Conservation (phyloP, 2,329 filamentous ascomycete species). For the Penicillium thymicola region DNA sequence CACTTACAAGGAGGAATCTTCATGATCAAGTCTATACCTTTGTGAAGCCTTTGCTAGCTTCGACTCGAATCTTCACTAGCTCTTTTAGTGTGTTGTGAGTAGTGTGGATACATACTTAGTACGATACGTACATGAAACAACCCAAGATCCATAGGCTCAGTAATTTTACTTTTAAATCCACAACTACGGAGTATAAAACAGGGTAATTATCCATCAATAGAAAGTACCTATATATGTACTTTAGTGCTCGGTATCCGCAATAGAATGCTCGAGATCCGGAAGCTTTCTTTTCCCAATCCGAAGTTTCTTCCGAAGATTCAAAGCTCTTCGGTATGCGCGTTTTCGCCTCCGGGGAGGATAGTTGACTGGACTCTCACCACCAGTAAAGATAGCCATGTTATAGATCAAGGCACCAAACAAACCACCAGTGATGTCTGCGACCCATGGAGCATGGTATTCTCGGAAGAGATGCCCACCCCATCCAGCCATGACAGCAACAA, state of each 20-base stretch:
- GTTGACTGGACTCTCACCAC: constrained; percentile 39
- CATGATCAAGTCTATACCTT: background rate
- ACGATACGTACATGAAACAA: background rate
- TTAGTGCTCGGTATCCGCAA: constrained; percentile 1
- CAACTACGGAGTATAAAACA: background rate
- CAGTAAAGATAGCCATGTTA: constrained; percentile 39
- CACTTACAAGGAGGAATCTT: background rate
- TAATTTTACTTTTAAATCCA: background rate
- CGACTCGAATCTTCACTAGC: background rate
- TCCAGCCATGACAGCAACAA: constrained; percentile 33
- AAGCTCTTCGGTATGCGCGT: constrained; percentile 28
- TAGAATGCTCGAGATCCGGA: constrained; percentile 20
- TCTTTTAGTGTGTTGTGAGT: background rate
- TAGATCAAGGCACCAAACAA: constrained; percentile 35
- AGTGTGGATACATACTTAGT: background rate
- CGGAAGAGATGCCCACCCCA: constrained; percentile 30
- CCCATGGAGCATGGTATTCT: constrained; percentile 28
- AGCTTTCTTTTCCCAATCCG: constrained; percentile 12
- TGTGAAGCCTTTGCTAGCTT: background rate
- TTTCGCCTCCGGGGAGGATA: constrained; percentile 43
- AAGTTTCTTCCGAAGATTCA: constrained; percentile 20
- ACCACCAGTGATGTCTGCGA: constrained; percentile 32
- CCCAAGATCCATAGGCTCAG: background rate
- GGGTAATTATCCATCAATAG: background rate
- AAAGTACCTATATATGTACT: background rate